These are phyloP conservation scores for Didymellaceae sp. DNA, from an alignment of 2,329 filamentous ascomycete genomes.

Conservation along the genomic window DNA sequence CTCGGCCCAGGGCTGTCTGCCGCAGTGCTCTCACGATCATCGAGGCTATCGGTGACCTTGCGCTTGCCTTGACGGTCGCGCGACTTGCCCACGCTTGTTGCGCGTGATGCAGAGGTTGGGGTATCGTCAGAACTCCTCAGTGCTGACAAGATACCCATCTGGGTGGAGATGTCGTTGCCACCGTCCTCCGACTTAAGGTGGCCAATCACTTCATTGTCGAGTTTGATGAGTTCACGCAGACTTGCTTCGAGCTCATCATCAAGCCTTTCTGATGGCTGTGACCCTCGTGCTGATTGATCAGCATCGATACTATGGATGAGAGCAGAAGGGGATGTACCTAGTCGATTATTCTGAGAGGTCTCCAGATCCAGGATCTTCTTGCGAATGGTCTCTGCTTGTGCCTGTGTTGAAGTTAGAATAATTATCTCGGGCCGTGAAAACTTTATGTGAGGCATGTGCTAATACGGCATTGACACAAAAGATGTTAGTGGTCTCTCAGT, in stretches of 20 bases:
- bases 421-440: too few species aligned
- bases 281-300: constrained; percentile 40
- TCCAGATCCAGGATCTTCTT: constrained; percentile 41
- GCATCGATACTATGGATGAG: neutral
- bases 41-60: constrained; percentile 45
- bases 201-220: constrained; percentile 54
- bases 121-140: constrained; percentile 56
- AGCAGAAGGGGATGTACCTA: constrained; percentile 27
- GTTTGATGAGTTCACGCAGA: constrained; percentile 57
- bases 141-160: constrained; percentile 55
- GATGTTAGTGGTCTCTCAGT: neutral
- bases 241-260: constrained; percentile 55
- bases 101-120: constrained; percentile 42
- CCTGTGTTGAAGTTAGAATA: constrained; percentile 22
- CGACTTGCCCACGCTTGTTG: constrained; percentile 46
- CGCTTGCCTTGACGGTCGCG: constrained; percentile 47
- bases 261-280: constrained; percentile 47
- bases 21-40: constrained; percentile 49
- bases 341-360: constrained; percentile 37
- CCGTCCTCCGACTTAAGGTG: constrained; percentile 52
- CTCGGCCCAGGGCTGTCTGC: constrained; percentile 48
- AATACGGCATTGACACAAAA: neutral
- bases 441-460: too few species aligned
- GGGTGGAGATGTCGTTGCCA: constrained; percentile 51
- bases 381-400: constrained; percentile 40